Evolutionary conservation across 345 rosid species (phyloP), one percentile per base, ranked within the genome.

Genomic region (Lenwebbia sp.): DNA sequence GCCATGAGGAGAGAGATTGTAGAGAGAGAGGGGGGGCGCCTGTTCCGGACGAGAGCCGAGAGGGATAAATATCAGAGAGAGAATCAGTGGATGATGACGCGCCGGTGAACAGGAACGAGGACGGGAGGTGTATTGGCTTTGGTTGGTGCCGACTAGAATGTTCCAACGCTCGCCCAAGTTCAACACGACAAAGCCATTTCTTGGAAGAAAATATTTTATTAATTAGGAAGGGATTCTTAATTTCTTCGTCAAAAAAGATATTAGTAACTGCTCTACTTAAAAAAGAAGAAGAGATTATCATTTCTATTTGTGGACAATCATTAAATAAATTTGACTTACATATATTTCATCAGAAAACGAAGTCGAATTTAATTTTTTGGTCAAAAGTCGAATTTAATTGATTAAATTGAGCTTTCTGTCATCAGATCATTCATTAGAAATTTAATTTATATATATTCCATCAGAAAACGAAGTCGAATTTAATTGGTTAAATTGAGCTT

Each of bases 1-100:
- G 90, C 89, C 90, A 86, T 90, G 81, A 51, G 53, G 65, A 28
- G 6, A 22, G 23, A 17, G 10, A 30, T 30, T 15, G 76, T 15
- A 58, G 26, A 26, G 51, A 83, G 54, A 49, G 83, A 86, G 57
- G 65, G 78, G 44, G 49, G 30, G 82, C 62, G 82, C 62, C 11
- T 14, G 41, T 2, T 44, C 28, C 26, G 41, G 54, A 13, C n/a
- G 26, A 54, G 40, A 54, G 54, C 8, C n/a, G 26, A 54, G 40
- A 54, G 23, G 44, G 60, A 81, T 5, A 70, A 70, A 70, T 70
- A 70, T 70, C 81, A 54, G 57, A 54, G 57, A 54, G 57, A 54
- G 57, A 54, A 54, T 7, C 57, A 8, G 40, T 22, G 47, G 81
- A 70, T 9, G 44, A 19, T 22, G 81, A 70, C 47, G 47, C 81